A percentile compares a stretch with the other conserved stretches of the same genome.
These are phyloP conservation scores for Verruconis gallopava DNA, from an alignment of 2,329 filamentous ascomycete genomes.

Conservation along the genomic window DNA sequence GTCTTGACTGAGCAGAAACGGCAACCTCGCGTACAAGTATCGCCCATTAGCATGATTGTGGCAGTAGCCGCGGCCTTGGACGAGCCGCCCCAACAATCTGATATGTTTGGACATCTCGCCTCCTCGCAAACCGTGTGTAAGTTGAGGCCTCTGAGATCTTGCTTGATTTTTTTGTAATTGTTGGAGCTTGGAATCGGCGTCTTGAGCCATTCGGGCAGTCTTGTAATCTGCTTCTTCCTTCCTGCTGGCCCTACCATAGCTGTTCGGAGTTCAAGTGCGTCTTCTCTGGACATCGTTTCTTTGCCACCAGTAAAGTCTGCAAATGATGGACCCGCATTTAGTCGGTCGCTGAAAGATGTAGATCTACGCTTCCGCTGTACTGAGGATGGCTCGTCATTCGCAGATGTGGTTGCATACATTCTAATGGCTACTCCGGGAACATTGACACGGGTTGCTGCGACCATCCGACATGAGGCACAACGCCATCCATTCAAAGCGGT, in stretches of 20 bases:
- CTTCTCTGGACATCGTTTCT: conserved; percentile 30
- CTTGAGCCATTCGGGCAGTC: conserved; percentile 89
- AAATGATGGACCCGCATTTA: conserved; percentile 53
- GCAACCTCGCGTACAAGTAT: conserved; percentile 92
- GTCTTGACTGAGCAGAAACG: conserved; percentile 98
- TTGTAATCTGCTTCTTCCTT: conserved; percentile 52
- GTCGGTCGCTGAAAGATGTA: conserved; percentile 47
- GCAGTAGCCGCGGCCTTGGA: conserved; percentile 85
- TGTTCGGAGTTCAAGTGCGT: conserved; percentile 48
- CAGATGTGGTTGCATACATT: conserved; percentile 7
- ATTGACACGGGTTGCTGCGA: neutral
- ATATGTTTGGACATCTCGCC: conserved; percentile 92
- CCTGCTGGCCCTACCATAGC: conserved; percentile 48
- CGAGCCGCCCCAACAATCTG: conserved; percentile 91
- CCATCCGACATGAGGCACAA: conserved; percentile 6
- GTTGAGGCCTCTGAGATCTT: conserved; percentile 75
- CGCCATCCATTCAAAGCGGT: conserved; percentile 3
- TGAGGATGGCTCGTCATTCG: neutral
- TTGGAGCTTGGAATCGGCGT: conserved; percentile 77
- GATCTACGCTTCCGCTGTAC: neutral
- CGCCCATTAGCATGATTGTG: conserved; percentile 99
- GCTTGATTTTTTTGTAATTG: conserved; percentile 92
- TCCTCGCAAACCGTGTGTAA: conserved; percentile 75
- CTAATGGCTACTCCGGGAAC: neutral
- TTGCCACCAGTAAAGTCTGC: conserved; percentile 44